Percentiles rank a stretch among this genome's conserved stretches.
phyloP scores from a whole-genome alignment of 306 rosid genomes.

The Medicago ruthenica region DNA sequence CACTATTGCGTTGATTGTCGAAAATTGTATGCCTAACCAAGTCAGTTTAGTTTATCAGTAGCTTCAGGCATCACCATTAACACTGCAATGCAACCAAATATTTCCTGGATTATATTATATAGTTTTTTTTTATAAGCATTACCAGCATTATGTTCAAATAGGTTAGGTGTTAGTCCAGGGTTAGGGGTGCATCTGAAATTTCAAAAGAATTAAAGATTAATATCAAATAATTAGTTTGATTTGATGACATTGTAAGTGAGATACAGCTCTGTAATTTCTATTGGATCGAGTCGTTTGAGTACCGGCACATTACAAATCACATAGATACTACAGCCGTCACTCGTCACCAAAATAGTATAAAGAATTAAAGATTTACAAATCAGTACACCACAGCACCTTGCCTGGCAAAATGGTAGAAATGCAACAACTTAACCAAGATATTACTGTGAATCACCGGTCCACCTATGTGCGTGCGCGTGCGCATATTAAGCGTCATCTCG shows the following conservation, averaged over 20 bases:
- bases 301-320: neutral
- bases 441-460: neutral
- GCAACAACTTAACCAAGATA: constrained; percentile 21
- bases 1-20: neutral
- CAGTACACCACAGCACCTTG: constrained; percentile 34
- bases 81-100: neutral
- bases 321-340: constrained; percentile 1
- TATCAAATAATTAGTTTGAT: constrained; percentile 3
- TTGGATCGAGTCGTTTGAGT: neutral
- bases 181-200: neutral
- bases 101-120: neutral
- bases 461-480: neutral
- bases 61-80: neutral
- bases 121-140: neutral
- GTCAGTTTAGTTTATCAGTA: neutral
- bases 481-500: constrained; percentile 42
- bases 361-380: constrained; percentile 53
- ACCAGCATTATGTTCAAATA: neutral
- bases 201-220: neutral
- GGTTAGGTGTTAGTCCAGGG: neutral
- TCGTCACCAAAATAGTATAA: constrained; percentile 26
- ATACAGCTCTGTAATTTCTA: neutral
- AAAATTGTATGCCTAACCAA: too few relatives aligned
- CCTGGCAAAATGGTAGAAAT: constrained; percentile 27
- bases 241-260: neutral